These are phyloP conservation scores for Xerocomus minutiporus DNA, from an alignment of 1,284 basidiomycete genomes.

Conservation along the genomic window DNA sequence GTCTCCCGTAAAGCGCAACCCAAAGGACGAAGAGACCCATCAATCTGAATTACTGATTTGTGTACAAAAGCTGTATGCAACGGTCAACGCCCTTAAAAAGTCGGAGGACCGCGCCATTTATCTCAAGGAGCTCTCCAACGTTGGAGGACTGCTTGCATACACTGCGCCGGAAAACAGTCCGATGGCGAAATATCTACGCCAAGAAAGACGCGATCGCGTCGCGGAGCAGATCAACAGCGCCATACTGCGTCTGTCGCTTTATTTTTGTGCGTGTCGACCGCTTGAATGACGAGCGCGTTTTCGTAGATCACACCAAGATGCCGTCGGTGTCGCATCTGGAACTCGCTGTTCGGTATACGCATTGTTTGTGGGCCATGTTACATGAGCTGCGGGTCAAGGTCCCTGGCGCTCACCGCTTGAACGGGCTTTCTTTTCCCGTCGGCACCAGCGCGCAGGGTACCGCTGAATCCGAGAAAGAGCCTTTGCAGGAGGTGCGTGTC, in stretches of 20 bases:
- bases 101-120: constrained; percentile 55
- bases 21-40: constrained; percentile 32
- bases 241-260: constrained; percentile 60
- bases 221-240: constrained; percentile 86
- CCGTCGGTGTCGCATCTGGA: constrained; percentile 59
- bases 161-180: constrained; percentile 65
- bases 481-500: constrained; percentile 21
- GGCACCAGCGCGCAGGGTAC: constrained; percentile 4
- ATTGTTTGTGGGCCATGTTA: constrained; percentile 51
- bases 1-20: constrained; percentile 15
- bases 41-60: constrained; percentile 48
- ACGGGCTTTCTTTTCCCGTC: constrained; percentile 28
- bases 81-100: constrained; percentile 49
- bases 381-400: constrained; percentile 46
- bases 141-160: constrained; percentile 75
- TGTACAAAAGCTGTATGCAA: constrained; percentile 58
- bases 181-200: constrained; percentile 65
- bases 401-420: constrained; percentile 42
- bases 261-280: not conserved
- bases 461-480: constrained; percentile 28
- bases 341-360: constrained; percentile 55
- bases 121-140: constrained; percentile 63
- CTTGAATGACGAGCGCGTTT: constrained; percentile 2
- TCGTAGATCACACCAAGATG: constrained; percentile 47
- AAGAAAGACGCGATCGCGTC: constrained; percentile 68